Evolutionary conservation across 2,329 filamentous ascomycete species (phyloP).

Genomic region (Colletotrichum cordylinicola): DNA sequence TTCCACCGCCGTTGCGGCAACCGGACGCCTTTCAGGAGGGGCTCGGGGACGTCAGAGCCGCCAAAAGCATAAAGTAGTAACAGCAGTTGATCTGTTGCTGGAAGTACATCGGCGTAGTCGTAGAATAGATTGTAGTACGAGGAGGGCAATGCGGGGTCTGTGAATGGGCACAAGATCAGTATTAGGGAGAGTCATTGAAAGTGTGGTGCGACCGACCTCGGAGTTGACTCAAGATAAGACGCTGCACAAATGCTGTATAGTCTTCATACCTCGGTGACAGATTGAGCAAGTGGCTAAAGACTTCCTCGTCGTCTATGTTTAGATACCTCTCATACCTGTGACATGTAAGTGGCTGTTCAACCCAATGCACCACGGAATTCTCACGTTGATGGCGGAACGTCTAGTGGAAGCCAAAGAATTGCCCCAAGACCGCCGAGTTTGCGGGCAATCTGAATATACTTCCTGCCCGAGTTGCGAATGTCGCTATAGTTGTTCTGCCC

Average conservation of each 20-base stretch:
- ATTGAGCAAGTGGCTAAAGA: conserved; percentile 30
- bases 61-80: conserved; percentile 29
- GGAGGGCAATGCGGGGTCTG: neutral
- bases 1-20: conserved; percentile 28
- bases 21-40: conserved; percentile 27
- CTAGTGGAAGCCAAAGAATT: conserved; percentile 36
- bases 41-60: conserved; percentile 23
- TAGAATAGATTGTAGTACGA: conserved; percentile 29
- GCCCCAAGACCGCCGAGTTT: conserved; percentile 33
- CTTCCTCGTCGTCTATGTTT: conserved; percentile 36
- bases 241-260: conserved; percentile 27
- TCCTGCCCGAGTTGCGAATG: conserved; percentile 35
- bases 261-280: conserved; percentile 22
- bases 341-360: neutral
- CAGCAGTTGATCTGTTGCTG: conserved; percentile 27
- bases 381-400: conserved; percentile 38
- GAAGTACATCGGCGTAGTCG: conserved; percentile 30
- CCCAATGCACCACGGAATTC: neutral
- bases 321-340: conserved; percentile 38
- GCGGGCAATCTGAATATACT: conserved; percentile 38
- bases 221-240: conserved; percentile 24
- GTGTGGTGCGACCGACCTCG: neutral
- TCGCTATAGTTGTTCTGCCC: conserved; percentile 28
- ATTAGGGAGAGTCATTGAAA: accelerated
- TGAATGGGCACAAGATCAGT: neutral